Percentiles rank a stretch among this genome's conserved stretches.
phyloP scores from a whole-genome alignment of 202 grass and related monocot genomes.

The Setaria viridis region DNA sequence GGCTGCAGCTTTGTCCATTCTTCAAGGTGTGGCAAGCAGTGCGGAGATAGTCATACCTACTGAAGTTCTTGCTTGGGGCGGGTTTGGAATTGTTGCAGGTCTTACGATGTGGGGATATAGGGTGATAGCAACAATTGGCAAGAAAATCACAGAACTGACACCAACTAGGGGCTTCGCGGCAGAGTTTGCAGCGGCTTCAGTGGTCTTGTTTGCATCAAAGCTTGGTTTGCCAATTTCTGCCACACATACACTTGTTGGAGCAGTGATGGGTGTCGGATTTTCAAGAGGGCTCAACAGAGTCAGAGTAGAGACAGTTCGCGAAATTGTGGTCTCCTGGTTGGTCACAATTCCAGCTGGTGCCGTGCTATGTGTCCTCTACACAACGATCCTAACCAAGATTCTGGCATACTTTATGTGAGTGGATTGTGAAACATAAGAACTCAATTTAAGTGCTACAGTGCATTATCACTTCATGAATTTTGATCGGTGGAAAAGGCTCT shows the following conservation, averaged over 20 bases:
- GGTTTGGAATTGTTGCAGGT: conserved; percentile 95
- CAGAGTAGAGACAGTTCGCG: conserved; percentile 80
- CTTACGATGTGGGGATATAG: conserved; percentile 95
- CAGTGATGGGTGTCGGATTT: conserved; percentile 99
- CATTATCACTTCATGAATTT: conserved; percentile 39
- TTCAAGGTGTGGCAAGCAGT: conserved; percentile 64
- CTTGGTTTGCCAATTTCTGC: conserved; percentile 91
- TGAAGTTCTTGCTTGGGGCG: conserved; percentile 93
- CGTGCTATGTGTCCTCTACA: conserved; percentile 73
- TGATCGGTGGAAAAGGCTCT: conserved; percentile 9
- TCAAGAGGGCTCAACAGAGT: conserved; percentile 89
- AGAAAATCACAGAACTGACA: conserved; percentile 96
- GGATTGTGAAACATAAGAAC: conserved; percentile 38
- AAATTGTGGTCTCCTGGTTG: conserved; percentile 90
- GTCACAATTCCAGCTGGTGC: conserved; percentile 94
- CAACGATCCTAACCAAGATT: conserved; percentile 76
- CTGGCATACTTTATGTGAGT: conserved; percentile 66
- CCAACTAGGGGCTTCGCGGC: conserved; percentile 93
- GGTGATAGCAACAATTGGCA: conserved; percentile 96
- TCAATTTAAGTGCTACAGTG: conserved; percentile 45
- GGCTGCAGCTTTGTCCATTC: conserved; percentile 86
- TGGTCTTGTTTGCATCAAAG: conserved; percentile 92
- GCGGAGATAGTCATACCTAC: conserved; percentile 93
- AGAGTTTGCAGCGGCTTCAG: conserved; percentile 96
- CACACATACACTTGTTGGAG: conserved; percentile 94